phyloP scores from a whole-genome alignment of 352 stramenopile genomes.

The Phytophthora sojae region DNA sequence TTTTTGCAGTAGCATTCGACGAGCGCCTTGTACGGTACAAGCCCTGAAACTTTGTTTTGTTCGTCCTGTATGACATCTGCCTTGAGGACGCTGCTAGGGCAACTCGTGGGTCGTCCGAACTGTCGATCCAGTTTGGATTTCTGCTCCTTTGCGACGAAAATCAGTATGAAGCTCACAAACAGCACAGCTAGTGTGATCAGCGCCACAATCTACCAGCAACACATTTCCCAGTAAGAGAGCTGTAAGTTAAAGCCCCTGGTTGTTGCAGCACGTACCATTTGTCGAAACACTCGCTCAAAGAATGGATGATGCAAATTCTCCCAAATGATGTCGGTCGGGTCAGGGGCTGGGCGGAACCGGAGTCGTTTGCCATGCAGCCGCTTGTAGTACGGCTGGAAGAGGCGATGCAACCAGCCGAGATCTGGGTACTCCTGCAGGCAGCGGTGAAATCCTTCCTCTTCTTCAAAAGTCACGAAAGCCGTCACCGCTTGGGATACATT shows the following conservation, averaged over 20 bases:
- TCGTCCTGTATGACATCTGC: conserved; percentile 79
- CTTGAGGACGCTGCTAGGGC: conserved; percentile 61
- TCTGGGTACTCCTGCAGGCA: conserved; percentile 83
- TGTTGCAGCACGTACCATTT: conserved; percentile 47
- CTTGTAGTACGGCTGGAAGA: conserved; percentile 76
- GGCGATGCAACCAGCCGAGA: conserved; percentile 70
- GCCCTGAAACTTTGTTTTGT: conserved; percentile 50
- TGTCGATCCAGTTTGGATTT: conserved; percentile 77
- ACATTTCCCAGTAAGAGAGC: neutral
- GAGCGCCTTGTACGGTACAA: conserved; percentile 76
- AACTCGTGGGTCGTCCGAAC: conserved; percentile 72
- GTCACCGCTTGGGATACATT: conserved; percentile 68
- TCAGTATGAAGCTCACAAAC: conserved; percentile 79
- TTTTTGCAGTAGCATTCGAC: conserved; percentile 86
- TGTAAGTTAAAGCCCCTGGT: neutral
- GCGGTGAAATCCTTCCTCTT: conserved; percentile 82
- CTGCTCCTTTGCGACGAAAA: conserved; percentile 77
- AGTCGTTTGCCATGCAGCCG: conserved; percentile 77
- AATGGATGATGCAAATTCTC: conserved; percentile 82
- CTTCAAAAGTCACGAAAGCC: conserved; percentile 87
- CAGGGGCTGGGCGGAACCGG: conserved; percentile 69
- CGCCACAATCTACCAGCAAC: conserved; percentile 53
- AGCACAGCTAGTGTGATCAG: conserved; percentile 76
- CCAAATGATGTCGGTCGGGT: conserved; percentile 89
- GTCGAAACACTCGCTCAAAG: conserved; percentile 64